phyloP scores from a whole-genome alignment of 257 asterid species.

The Coffea canephora region DNA sequence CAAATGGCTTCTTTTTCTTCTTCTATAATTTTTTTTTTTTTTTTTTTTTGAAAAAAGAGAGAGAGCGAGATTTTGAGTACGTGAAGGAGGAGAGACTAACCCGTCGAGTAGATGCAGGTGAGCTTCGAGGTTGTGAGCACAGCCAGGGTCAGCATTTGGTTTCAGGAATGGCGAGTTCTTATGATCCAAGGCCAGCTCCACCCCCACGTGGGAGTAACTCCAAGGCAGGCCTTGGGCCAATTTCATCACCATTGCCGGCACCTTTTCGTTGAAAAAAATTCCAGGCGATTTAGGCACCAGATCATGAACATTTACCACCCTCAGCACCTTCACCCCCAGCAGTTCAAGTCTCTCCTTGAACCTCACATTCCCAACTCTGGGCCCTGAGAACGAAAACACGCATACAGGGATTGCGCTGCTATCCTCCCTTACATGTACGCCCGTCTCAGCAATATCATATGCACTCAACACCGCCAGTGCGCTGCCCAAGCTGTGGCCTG shows the following conservation, averaged over 20 bases:
- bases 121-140: slow-evolving; percentile 44
- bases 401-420: neutral
- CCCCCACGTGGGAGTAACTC: slow-evolving; percentile 30
- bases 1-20: too few species aligned
- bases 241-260: slow-evolving; percentile 14
- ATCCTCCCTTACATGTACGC: slow-evolving; percentile 11
- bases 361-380: slow-evolving; percentile 32
- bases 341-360: slow-evolving; percentile 18
- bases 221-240: slow-evolving; percentile 20
- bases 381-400: slow-evolving; percentile 26
- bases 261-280: slow-evolving; percentile 17
- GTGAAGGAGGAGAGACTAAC: slow-evolving; percentile 23
- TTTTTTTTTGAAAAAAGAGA: too few species aligned
- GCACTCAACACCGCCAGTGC: slow-evolving; percentile 42
- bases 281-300: slow-evolving; percentile 24
- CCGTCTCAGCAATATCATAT: slow-evolving; percentile 43
- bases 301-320: slow-evolving; percentile 26
- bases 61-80: too few species aligned
- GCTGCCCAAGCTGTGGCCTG: slow-evolving; percentile 46
- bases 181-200: slow-evolving; percentile 40
- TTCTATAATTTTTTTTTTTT: too few species aligned
- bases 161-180: slow-evolving; percentile 34
- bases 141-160: slow-evolving; percentile 13
- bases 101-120: slow-evolving; percentile 47
- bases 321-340: slow-evolving; percentile 21